Base-by-base conservation (phyloP, 2,329 filamentous ascomycete species). In the Talaromyces sp. region DNA sequence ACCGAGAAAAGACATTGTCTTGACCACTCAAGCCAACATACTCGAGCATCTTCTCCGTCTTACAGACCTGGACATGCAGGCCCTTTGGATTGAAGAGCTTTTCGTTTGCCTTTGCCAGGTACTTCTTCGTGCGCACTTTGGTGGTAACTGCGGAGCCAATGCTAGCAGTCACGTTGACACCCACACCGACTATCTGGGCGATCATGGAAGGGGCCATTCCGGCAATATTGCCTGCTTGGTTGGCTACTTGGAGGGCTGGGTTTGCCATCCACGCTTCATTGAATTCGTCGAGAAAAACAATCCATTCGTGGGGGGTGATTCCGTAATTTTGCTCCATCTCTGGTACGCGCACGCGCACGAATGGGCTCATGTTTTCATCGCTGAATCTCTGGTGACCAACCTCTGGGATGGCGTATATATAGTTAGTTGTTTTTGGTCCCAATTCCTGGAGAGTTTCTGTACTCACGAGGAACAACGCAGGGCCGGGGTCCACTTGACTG, bases 221-320 rank as follows among this genome's bases (percentile, higher is more conserved):
- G 4, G 73, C 54, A 7, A 66, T 57, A 16, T 69, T 60, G 3
- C 70, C 68, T 2, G 67, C 65, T 4, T 70, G 28, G 33, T 69
- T 63, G 14, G 73, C 36, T 12, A 69, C 62, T 55, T 69, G 67
- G 3, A 73, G 59, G 10, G 69, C 71, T 12, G 75, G 71, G 54
- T 80, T 78, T 1, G 87, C 86, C 10, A 87, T 86, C 2, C 82
- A 85, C 42, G 81, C 79, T 1, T 86, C 82, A 60, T 78, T 78
- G 8, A 78, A 68, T 27, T 68, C 68, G 65, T 78, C 75, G 62
- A 78, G 68, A 63, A 75, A 76, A 16, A 69, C 63, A 8, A 77
- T 59, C 51, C 74, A 68, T 68, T 65, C 61, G 9, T 62, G 27
- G 2, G 36, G 28, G 36, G 51, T 12, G 57, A 66, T 65, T 9